A percentile compares a stretch with the other conserved stretches of the same genome.
Conservation (phyloP, 352 stramenopile genomes). For the Hyaloperonospora arabidopsidis region DNA sequence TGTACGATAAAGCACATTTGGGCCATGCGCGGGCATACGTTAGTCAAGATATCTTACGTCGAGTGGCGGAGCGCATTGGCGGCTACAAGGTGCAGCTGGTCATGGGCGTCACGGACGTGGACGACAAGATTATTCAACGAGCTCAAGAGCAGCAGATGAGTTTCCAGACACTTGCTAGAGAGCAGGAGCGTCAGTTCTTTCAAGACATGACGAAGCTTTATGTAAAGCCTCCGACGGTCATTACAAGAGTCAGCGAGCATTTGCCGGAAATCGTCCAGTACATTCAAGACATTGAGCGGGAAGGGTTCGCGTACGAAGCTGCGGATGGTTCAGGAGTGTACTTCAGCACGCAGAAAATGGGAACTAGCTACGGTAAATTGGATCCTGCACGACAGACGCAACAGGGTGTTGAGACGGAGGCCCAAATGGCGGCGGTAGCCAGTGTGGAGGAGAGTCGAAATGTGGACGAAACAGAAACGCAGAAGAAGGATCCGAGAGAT, state of each 20-base stretch:
- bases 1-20: constrained; percentile 97
- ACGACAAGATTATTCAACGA: constrained; percentile 96
- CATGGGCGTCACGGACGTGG: constrained; percentile 96
- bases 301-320: constrained; percentile 92
- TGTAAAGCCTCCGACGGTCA: constrained; percentile 45
- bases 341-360: constrained; percentile 88
- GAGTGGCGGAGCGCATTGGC: constrained; percentile 83
- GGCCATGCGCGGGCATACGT: constrained; percentile 96
- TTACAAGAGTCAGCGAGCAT: constrained; percentile 92
- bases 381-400: constrained; percentile 48
- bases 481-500: constrained; percentile 87
- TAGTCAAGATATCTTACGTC: constrained; percentile 88
- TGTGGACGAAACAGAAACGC: constrained; percentile 35
- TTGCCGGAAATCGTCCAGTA: constrained; percentile 93
- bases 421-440: constrained; percentile 23
- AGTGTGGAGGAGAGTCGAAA: constrained; percentile 38
- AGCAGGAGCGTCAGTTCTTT: constrained; percentile 66
- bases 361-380: constrained; percentile 58
- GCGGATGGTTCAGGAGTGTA: constrained; percentile 90
- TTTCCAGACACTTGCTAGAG: constrained; percentile 42
- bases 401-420: constrained; percentile 35
- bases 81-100: constrained; percentile 91
- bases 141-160: constrained; percentile 35
- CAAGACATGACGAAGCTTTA: constrained; percentile 52
- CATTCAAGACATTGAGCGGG: constrained; percentile 87